phyloP scores from a whole-genome alignment of 345 rosid species.

The Eucalyptus tenuipes region DNA sequence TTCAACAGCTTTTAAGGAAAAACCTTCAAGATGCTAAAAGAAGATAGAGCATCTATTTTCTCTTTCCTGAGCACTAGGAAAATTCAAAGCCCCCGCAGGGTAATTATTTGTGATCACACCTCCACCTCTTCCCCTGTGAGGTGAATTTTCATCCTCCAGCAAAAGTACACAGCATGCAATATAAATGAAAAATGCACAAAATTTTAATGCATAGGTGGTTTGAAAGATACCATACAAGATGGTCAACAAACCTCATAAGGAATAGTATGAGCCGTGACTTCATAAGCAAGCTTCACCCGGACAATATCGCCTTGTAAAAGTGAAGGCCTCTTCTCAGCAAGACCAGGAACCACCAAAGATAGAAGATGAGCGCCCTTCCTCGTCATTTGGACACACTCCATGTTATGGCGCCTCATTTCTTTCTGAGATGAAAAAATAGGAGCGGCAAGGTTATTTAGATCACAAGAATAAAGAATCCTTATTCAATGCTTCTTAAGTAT shows the following conservation, averaged over 20 bases:
- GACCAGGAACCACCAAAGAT: constrained; percentile 41
- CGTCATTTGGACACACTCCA: constrained; percentile 32
- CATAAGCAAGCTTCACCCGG: constrained; percentile 15
- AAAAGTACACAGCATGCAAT: not conserved
- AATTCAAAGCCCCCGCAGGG: not conserved
- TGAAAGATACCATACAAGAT: not conserved
- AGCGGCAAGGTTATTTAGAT: not conserved
- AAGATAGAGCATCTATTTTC: not conserved
- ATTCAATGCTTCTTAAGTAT: not conserved
- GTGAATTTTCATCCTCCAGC: not conserved
- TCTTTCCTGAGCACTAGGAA: not conserved
- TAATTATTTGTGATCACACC: not conserved
- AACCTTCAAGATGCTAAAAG: not conserved
- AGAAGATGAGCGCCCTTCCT: constrained; percentile 21
- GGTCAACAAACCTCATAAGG: constrained; percentile 16
- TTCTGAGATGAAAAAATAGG: constrained; percentile 15
- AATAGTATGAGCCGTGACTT: not conserved
- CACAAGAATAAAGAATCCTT: not conserved
- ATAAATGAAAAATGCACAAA: not conserved
- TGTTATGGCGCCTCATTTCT: constrained; percentile 31
- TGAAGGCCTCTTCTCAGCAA: constrained; percentile 59
- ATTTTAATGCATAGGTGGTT: not conserved
- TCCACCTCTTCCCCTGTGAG: not conserved
- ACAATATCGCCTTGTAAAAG: constrained; percentile 42
- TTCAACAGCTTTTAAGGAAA: not conserved